Base-by-base conservation (phyloP, 2,329 filamentous ascomycete genomes). In the Phaeosphaeria sp. region DNA sequence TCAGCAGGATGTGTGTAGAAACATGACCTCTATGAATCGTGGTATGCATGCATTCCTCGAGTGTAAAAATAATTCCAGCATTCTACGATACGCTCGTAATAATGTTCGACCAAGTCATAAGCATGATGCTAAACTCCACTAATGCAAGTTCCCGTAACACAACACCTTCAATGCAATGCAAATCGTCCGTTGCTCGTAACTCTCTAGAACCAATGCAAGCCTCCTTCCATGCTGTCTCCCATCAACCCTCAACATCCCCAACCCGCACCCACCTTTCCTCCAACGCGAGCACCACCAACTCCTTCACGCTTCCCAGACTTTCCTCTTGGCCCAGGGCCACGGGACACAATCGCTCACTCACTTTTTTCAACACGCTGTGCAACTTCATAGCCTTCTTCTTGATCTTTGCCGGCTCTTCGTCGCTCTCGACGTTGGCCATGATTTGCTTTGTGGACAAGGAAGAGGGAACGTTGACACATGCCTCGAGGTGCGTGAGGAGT, bases 401-500 rank as follows among this genome's bases (percentile, higher is more conserved):
- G 42, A 77, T 68, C 21, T 69, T 64, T 17, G 47, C 39, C 18
- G 64, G 59, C 0, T 71, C 62, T 1, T 50, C 54, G 1, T 41
- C 33, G 1, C 60, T 56, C 1, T 48, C 55, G 1, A 72, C 60
- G 10, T 61, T 59, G 11, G 48, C 49, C 61, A 65, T 66, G 13
- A 66, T 52, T 17, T 65, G 54, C 1, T 59, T 44, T 1, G 59
- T 46, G 1, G 65, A 58, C 1, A 65, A 49, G 17, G 43, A 18
- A 3, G 64, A 33, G 6, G 78, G 78, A 20, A 62, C 59, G 25
- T 51, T 56, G 9, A 48, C 58, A 15, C 42, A 10, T n/a, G 27
- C 30, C 18, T 47, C 48, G 51, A 82, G 57, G 52, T 80, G 73
- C 46, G 74, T 67, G 22, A 88, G 72, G 0, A 90, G 78, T 62